Conservation (phyloP, 108 stramenopile species). For the Seminavis robusta region DNA sequence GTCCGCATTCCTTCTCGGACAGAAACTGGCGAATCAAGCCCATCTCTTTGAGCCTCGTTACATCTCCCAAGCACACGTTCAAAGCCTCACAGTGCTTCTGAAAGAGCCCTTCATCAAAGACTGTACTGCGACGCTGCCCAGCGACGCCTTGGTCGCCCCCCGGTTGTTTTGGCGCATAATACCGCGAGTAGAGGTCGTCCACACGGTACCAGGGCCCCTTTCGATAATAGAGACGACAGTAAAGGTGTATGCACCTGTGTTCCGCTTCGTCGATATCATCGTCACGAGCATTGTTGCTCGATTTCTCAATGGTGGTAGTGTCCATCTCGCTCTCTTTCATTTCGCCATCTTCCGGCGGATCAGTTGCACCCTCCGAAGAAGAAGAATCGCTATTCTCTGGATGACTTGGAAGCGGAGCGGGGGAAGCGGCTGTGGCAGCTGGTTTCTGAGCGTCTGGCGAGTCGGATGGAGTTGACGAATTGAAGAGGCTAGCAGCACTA, state of each 20-base stretch:
- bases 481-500: too few relatives aligned
- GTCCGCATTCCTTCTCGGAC: slow-evolving; percentile 79
- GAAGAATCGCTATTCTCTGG: not conserved
- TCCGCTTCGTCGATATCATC: slow-evolving; percentile 25
- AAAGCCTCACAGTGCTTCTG: slow-evolving; percentile 23
- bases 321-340: not conserved
- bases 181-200: slow-evolving; percentile 62
- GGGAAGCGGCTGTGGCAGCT: not conserved
- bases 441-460: too few relatives aligned
- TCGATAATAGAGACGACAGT: slow-evolving; percentile 70
- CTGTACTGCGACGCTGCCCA: too few relatives aligned
- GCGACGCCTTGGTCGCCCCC: not conserved
- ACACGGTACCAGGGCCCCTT: slow-evolving; percentile 82
- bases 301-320: not conserved
- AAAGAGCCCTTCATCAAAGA: slow-evolving; percentile 20
- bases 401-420: not conserved
- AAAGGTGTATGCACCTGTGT: slow-evolving; percentile 62
- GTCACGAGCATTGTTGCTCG: too few relatives aligned
- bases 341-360: slow-evolving; percentile 1
- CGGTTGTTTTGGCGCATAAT: slow-evolving; percentile 47
- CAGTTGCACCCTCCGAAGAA: not conserved
- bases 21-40: slow-evolving; percentile 71
- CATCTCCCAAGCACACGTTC: slow-evolving; percentile 34
- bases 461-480: too few relatives aligned
- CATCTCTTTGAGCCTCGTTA: slow-evolving; percentile 41